Conservation (phyloP, 2,329 filamentous ascomycete species). For the Berkeleyomyces rouxiae region DNA sequence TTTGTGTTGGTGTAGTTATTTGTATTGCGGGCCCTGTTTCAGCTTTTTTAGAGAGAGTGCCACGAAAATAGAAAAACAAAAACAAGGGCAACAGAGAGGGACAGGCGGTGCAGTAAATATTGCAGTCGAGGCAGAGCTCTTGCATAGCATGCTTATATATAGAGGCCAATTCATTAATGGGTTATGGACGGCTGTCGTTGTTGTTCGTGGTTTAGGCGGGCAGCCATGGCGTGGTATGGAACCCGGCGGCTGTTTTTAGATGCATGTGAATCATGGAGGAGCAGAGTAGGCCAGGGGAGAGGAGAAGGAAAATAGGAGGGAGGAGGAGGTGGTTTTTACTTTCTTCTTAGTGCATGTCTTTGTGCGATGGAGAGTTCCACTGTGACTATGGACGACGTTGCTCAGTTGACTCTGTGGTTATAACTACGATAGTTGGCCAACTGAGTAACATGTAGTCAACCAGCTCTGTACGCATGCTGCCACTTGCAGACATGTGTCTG, state of each 20-base stretch:
- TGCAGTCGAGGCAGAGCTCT: not conserved
- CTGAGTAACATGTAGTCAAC: no score
- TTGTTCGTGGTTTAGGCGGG: not conserved
- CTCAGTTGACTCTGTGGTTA: no score
- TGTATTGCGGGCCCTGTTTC: not conserved
- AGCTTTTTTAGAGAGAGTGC: not conserved
- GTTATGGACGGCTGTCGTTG: not conserved
- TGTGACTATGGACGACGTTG: no score
- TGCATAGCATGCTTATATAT: no score
- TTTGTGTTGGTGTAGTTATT: not conserved
- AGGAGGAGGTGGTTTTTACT: not conserved
- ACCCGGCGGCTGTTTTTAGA: not conserved
- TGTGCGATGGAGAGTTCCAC: no score
- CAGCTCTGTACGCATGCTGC: no score
- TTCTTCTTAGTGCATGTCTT: no score
- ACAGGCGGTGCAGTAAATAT: not conserved
- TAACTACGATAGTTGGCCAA: no score
- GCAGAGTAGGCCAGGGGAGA: not conserved
- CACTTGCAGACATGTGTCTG: not conserved
- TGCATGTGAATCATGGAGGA: conserved; percentile 2
- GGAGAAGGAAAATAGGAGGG: not conserved
- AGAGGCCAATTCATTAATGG: not conserved
- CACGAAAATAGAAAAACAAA: not conserved
- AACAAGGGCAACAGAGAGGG: not conserved
- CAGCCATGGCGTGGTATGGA: not conserved